Base-by-base conservation (phyloP, 768 basidiomycete species). In the Boletus sp. region DNA sequence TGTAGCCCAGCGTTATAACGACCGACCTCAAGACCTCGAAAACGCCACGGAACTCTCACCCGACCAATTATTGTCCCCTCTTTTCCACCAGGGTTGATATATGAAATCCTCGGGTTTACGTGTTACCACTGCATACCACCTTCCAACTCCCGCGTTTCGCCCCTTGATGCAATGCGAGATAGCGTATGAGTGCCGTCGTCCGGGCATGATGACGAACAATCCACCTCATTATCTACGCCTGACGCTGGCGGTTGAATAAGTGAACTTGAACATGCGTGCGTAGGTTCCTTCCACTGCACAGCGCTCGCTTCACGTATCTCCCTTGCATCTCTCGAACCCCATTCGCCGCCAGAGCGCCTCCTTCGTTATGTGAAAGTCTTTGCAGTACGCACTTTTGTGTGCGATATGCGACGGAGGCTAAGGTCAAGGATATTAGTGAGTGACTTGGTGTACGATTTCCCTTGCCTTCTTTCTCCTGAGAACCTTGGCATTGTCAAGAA, bases 101-200 rank as follows among this genome's bases (percentile, higher is more conserved):
- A 7, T 10, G 29, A 39, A 14, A 12, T 18, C 18, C 17, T n/a
- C 36, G 20, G 42, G 18, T 49, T 46, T 18, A 35, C 39, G 18
- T 30, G 10, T 29, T 32, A 24, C 33, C 36, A 37, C 47, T 47
- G 9, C 17, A 28, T 39, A 44, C 20, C 29, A 36, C 3, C 29
- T 15, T 35, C 29, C 46, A 32, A 28, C 42, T 30, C 51, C 17
- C 41, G 24, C 14, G n/a, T 46, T 14, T 48, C 42, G n/a, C 61
- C 59, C 37, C 59, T 50, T 46, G 42, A 32, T 3, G 33, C 47
- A 32, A 56, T 32, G n/a, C 42, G 36, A 50, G 59, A 56, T 60
- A 50, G 20, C 51, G 32, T 32, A 14, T 11, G 20, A 39, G 20
- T 15, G 30, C 37, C 32, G 47, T n/a, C 20, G n/a, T 45, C 44